Evolutionary conservation across 1,284 basidiomycete genomes (phyloP), one percentile per base, ranked within the genome.

Genomic region (Cryptococcus hybrid): DNA sequence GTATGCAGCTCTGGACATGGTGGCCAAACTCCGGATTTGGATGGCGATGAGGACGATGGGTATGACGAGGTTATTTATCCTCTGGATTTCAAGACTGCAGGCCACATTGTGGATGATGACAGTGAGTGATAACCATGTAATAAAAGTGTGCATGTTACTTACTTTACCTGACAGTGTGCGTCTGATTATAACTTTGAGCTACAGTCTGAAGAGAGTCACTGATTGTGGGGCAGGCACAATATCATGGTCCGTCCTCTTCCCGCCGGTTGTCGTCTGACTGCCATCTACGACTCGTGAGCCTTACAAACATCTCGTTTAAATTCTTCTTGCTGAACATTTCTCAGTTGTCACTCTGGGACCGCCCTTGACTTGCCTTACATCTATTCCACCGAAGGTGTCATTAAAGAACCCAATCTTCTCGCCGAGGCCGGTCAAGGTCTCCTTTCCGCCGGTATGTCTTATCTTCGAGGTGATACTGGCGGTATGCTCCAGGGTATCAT

Each of bases 331-430:
- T 39, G 2, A n/a, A 38, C 18, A 2, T 30, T n/a, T 8, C 24
- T 34, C 39, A 62, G 60, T 9, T 64, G 69, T 62, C 76, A 78
- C 62, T 74, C 71, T 13, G 77, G 74, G 7, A 69, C 73, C 7
- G 79, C 76, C 2, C 68, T 81, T 50, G 80, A 82, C 61, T 64
- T 82, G 12, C 81, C 81, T 4, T 82, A 81, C 70, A 68, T 77
- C 69, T 96, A 96, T 80, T 89, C 91, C 30, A 95, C 92, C 7
- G 89, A 94, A 78, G 93, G 93, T 51, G 93, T 90, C 71, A 81
- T 96, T 75, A 96, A 96, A 77, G 92, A 94, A 73, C 90, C 92
- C 40, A 93, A 94, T 74, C 79, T 91, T 15, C 84, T 85, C 3
- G 82, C 85, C 4, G 89, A 88, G 71, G 88, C 89, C 5, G 90